These are phyloP conservation scores for Cryptomeria japonica DNA, from an alignment of 75 land plant species.

Conservation along the genomic window DNA sequence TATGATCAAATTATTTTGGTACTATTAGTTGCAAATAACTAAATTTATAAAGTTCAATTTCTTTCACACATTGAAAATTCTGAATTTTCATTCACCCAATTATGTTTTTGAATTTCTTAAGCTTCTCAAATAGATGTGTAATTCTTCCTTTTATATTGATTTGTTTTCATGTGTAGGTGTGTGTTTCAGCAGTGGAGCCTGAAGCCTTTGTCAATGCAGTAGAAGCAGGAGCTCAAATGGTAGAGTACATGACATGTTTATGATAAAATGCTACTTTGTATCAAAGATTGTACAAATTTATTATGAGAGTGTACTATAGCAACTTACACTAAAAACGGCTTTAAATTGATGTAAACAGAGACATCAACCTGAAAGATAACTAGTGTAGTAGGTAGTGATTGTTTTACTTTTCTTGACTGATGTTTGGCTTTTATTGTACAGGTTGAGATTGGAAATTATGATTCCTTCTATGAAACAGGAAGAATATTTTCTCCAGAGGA, in stretches of 20 bases:
- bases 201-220: conserved; percentile 70
- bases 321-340: not conserved
- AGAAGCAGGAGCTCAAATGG: conserved; percentile 95
- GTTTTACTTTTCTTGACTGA: not conserved
- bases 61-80: not conserved
- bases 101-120: not conserved
- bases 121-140: not conserved
- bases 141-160: not conserved
- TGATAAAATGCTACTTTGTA: not conserved
- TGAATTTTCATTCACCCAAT: not conserved
- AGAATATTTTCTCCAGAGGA: conserved; percentile 66
- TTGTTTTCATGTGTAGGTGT: conserved; percentile 47
- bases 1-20: not conserved
- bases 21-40: not conserved
- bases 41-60: not conserved
- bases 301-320: not conserved
- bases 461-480: conserved; percentile 85
- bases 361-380: not conserved
- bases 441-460: conserved; percentile 98
- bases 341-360: not conserved
- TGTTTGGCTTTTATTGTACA: conserved; percentile 27
- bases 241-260: conserved; percentile 18
- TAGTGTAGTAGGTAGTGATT: not conserved
- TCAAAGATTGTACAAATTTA: not conserved
- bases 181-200: conserved; percentile 88